These are phyloP conservation scores for Rhododendron griersonianum DNA, from an alignment of 148 eudicot genomes.

Conservation along the genomic window DNA sequence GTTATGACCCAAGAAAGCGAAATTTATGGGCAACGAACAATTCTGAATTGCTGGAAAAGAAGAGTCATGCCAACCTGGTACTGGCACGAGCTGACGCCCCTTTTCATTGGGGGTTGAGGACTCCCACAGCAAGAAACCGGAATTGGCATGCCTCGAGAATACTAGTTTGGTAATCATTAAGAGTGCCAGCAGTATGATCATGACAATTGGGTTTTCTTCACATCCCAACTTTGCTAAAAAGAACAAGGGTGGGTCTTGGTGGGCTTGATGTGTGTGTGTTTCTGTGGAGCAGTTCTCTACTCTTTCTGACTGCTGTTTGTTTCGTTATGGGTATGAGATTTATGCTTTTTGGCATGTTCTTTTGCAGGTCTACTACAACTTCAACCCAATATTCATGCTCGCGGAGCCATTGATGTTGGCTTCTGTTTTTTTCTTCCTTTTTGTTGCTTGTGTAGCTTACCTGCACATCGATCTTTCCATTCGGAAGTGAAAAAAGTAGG, in stretches of 20 bases:
- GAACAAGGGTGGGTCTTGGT: background rate
- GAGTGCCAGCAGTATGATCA: background rate
- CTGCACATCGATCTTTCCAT: conserved; percentile 74
- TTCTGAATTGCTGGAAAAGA: background rate
- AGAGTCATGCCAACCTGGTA: background rate
- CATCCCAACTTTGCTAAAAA: background rate
- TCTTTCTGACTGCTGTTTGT: background rate
- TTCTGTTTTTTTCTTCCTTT: conserved; percentile 68
- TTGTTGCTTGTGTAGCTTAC: conserved; percentile 69
- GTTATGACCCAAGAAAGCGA: background rate
- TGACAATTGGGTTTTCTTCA: background rate
- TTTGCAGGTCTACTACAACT: conserved; percentile 82
- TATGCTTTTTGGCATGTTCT: background rate
- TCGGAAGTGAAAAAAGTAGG: conserved; percentile 40
- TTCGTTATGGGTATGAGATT: background rate
- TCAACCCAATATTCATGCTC: conserved; percentile 85
- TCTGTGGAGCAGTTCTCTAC: background rate
- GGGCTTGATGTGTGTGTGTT: background rate
- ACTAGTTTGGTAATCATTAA: background rate
- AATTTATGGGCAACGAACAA: background rate
- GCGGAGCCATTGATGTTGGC: conserved; percentile 91
- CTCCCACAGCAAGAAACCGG: background rate
- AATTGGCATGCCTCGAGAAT: background rate
- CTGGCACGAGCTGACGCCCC: background rate
- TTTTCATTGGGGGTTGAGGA: background rate